A percentile compares a stretch with the other conserved stretches of the same genome.
Evolutionary conservation across 2,329 filamentous ascomycete species (phyloP).

Genomic region (Aspergillus melleus): DNA sequence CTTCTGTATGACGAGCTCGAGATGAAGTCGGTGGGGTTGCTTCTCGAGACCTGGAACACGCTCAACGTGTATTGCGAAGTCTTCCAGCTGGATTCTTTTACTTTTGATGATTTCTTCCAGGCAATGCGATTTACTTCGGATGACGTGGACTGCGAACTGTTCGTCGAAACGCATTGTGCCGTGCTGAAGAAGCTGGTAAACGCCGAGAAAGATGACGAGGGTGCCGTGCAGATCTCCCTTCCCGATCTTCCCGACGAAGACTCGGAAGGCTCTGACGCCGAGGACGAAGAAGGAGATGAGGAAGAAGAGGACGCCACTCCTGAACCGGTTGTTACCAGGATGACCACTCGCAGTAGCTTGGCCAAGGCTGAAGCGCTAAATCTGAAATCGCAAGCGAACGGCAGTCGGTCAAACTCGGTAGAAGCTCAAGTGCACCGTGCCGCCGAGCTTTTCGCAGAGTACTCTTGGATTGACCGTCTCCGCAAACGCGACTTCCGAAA

Average conservation of each 20-base stretch:
- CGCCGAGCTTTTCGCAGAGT: conserved; percentile 70
- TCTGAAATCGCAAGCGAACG: conserved; percentile 60
- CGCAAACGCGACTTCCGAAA: conserved; percentile 80
- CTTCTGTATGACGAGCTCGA: conserved; percentile 56
- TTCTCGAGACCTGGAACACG: conserved; percentile 94
- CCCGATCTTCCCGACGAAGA: conserved; percentile 73
- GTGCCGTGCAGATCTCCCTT: conserved; percentile 75
- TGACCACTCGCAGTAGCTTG: conserved; percentile 82
- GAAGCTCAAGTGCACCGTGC: conserved; percentile 53
- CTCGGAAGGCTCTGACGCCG: conserved; percentile 64
- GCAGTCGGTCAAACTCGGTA: conserved; percentile 44
- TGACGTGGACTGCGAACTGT: conserved; percentile 75
- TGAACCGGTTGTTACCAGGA: conserved; percentile 61
- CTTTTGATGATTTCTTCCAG: conserved; percentile 93
- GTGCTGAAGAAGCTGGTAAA: conserved; percentile 84
- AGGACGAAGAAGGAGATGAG: conserved; percentile 56
- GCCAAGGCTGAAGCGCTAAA: conserved; percentile 76
- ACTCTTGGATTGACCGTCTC: conserved; percentile 82
- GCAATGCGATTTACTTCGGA: conserved; percentile 76
- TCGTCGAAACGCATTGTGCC: conserved; percentile 88
- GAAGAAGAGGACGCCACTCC: conserved; percentile 50
- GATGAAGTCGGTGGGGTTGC: conserved; percentile 80
- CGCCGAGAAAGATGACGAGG: conserved; percentile 67
- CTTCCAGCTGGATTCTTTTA: conserved; percentile 93
- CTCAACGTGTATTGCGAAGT: conserved; percentile 98